These are phyloP conservation scores for Neckera pumila DNA, from an alignment of 225 moss, liverwort and hornwort species.

Conservation along the genomic window DNA sequence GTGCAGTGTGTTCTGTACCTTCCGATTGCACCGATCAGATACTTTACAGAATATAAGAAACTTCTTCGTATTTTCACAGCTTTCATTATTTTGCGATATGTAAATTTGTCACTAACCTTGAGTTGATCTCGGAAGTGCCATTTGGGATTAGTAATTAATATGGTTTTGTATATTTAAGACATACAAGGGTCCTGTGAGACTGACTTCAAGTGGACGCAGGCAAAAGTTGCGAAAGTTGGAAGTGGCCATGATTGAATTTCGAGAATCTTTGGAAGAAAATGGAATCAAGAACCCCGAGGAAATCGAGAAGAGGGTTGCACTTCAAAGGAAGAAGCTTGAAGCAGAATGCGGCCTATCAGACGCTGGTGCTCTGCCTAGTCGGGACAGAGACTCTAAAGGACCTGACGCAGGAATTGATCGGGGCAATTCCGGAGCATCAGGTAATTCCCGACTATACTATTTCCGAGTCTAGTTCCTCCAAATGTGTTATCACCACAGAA, in stretches of 20 bases:
- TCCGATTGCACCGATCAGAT: not conserved
- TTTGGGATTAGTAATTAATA: not conserved
- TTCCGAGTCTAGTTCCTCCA: not conserved
- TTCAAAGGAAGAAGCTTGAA: conserved; percentile 79
- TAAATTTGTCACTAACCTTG: not conserved
- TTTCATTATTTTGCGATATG: not conserved
- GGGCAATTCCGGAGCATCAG: conserved; percentile 49
- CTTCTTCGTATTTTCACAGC: not conserved
- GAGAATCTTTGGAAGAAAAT: conserved; percentile 91
- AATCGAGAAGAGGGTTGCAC: conserved; percentile 76
- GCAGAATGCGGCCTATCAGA: conserved; percentile 75
- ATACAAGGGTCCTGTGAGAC: not conserved
- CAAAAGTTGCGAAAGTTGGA: conserved; percentile 97
- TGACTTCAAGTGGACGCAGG: conserved; percentile 26
- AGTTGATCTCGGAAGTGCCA: not conserved
- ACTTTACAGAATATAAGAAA: not conserved
- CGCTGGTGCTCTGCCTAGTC: conserved; percentile 33
- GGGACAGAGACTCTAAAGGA: conserved; percentile 70
- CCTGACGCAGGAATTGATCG: conserved; percentile 56
- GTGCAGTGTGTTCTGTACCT: not conserved
- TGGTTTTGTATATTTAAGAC: not conserved
- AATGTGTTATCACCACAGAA: not conserved
- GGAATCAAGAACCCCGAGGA: conserved; percentile 83
- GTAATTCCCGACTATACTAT: conserved; percentile 7
- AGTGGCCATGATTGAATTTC: conserved; percentile 88